A percentile compares a stretch with the other conserved stretches of the same genome.
These are phyloP conservation scores for Erodium texanum DNA, from an alignment of 441 rosid species.

Conservation along the genomic window DNA sequence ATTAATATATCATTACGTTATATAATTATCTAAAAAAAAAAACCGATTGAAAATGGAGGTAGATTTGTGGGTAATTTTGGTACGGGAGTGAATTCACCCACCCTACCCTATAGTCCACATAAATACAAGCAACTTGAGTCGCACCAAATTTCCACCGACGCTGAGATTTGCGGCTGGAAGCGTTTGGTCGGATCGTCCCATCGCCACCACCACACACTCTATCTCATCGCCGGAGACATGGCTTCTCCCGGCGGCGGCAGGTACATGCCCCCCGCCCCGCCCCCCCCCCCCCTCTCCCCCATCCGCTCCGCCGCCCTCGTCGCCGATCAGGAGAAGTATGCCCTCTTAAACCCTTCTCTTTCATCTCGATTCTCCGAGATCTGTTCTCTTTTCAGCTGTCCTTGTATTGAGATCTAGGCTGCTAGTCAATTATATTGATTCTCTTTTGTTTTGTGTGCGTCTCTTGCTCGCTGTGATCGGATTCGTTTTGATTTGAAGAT, in stretches of 20 bases:
- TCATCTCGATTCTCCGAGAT: neutral
- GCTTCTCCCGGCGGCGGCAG: conserved; percentile 31
- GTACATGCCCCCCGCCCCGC: conserved; percentile 58
- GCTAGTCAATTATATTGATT: neutral
- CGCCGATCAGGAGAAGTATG: conserved; percentile 55
- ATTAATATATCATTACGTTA: too few species aligned
- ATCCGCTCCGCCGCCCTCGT: conserved; percentile 52
- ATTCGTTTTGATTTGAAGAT: neutral
- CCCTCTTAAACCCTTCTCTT: neutral
- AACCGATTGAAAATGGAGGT: too few species aligned
- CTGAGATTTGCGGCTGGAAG: neutral
- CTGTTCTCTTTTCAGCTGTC: neutral
- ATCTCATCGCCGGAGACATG: conserved; percentile 20
- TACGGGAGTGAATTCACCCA: too few species aligned
- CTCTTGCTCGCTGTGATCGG: neutral
- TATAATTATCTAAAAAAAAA: too few species aligned
- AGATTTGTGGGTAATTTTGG: too few species aligned
- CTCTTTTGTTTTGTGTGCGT: neutral
- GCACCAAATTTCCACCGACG: conserved; percentile 8
- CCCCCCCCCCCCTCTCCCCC: conserved; percentile 52
- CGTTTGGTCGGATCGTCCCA: conserved; percentile 1
- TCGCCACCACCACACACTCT: neutral
- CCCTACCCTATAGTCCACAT: neutral
- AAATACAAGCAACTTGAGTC: neutral
- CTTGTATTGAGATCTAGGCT: neutral